Evolutionary conservation across 768 basidiomycete species (phyloP), one percentile per base, ranked within the genome.

Genomic region (Termitomyces heimii): DNA sequence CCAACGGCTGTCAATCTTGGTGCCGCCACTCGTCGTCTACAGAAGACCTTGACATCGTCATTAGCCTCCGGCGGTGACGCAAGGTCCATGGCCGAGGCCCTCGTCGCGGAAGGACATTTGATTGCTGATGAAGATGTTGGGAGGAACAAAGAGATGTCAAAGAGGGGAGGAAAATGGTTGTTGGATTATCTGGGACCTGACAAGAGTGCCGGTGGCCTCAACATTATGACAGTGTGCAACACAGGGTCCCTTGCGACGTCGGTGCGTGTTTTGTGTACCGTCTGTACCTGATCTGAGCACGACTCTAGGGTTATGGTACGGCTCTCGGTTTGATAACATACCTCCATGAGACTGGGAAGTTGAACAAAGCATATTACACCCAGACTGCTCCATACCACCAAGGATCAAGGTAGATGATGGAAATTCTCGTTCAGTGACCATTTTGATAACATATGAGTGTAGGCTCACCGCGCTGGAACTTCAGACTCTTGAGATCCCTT

Each of bases 1-100:
- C 95, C 96, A 16, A 98, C 95, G 0, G 95, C 95, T 6, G 95
- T 98, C 63, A 98, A 98, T 73, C 87, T 98, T 22, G 85, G 91
- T 12, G 88, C 87, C 45, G 94, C 93, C 7, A 91, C 86, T 46
- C 81, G 85, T 20, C 82, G 94, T 20, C 80, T 98, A 37, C 70
- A 78, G 7, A 73, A 73, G 16, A 73, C 73, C 3, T 73, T 92
- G n/a, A 70, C 75, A 10, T 58, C 65, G 0, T 73, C 76, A 0
- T 70, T 77, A 50, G 73, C 73, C 26, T 76, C 75, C 1, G 77
- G 75, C 3, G 66, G 74, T 39, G 72, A 77, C 24, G 70, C 83
- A 22, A 76, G 74, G 1, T 66, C 71, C 29, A 73, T 86, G 10
- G 85, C 83, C 0, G 69, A 80, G 34, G 79, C 80, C 34, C 73